Conservation (phyloP, 345 rosid species). For the Lepidium sativum region DNA sequence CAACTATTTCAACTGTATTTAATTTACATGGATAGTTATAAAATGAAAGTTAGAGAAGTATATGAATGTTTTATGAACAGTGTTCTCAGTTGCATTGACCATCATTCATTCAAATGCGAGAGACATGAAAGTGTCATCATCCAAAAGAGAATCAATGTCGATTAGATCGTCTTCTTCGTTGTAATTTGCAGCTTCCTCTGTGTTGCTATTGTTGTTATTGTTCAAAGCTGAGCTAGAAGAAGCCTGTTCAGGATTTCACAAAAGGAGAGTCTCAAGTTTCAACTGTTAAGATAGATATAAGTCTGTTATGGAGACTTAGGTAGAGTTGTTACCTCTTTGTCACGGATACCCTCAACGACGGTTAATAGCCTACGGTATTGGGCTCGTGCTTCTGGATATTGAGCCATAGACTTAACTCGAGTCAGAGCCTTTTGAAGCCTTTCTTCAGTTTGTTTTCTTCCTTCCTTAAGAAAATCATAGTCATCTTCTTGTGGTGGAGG, state of each 20-base stretch:
- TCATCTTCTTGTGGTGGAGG: constrained; percentile 45
- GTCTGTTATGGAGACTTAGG: neutral
- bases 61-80: neutral
- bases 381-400: constrained; percentile 73
- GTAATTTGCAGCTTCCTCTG: constrained; percentile 21
- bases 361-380: constrained; percentile 77
- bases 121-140: constrained; percentile 70
- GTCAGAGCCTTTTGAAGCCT: constrained; percentile 77
- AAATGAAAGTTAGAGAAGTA: constrained; percentile 15
- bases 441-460: constrained; percentile 81
- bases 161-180: constrained; percentile 39
- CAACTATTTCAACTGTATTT: constrained; percentile 17
- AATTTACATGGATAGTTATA: constrained; percentile 21
- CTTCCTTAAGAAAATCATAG: constrained; percentile 82
- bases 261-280: neutral
- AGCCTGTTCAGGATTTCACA: constrained; percentile 11
- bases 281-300: neutral
- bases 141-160: constrained; percentile 59
- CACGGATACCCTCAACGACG: constrained; percentile 59
- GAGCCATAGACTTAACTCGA: constrained; percentile 92
- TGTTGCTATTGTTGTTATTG: constrained; percentile 21
- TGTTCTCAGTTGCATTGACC: neutral
- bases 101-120: constrained; percentile 56
- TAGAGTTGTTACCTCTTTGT: constrained; percentile 42
- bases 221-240: constrained; percentile 30